These are phyloP conservation scores for Rhododendron vialii DNA, from an alignment of 148 eudicot genomes.

Conservation along the genomic window DNA sequence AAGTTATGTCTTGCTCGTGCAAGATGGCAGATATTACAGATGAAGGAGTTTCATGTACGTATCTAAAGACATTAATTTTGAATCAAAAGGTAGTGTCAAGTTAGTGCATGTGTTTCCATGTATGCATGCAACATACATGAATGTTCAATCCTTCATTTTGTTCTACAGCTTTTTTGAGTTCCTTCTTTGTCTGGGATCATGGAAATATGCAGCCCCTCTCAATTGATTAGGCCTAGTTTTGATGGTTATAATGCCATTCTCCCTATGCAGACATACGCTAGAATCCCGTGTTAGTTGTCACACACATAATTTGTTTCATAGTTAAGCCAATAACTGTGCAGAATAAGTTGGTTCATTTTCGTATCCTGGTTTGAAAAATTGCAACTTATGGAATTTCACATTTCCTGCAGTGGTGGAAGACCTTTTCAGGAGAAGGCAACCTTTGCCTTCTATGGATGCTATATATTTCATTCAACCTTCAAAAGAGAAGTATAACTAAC, in stretches of 20 bases:
- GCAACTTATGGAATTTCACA: slow-evolving; percentile 4
- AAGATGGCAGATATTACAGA: slow-evolving; percentile 99
- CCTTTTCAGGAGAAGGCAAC: slow-evolving; percentile 89
- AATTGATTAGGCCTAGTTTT: neutral
- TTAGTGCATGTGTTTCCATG: neutral
- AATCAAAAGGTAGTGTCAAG: neutral
- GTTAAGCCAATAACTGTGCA: neutral
- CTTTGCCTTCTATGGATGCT: slow-evolving; percentile 93
- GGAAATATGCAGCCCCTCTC: neutral
- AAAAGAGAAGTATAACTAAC: slow-evolving; percentile 73
- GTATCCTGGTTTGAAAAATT: neutral
- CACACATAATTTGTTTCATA: neutral
- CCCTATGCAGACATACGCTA: neutral
- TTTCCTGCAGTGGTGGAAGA: slow-evolving; percentile 91
- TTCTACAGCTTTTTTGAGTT: neutral
- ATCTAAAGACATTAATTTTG: neutral
- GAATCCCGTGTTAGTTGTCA: neutral
- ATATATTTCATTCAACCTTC: slow-evolving; percentile 94
- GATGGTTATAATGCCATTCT: neutral
- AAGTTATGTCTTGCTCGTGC: slow-evolving; percentile 93
- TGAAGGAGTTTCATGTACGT: slow-evolving; percentile 89
- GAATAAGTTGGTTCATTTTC: neutral
- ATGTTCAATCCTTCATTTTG: neutral
- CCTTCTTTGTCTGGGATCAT: neutral
- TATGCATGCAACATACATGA: neutral